Evolutionary conservation across 2,329 filamentous ascomycete species (phyloP).

Genomic region (Fonsecaea pedrosoi): DNA sequence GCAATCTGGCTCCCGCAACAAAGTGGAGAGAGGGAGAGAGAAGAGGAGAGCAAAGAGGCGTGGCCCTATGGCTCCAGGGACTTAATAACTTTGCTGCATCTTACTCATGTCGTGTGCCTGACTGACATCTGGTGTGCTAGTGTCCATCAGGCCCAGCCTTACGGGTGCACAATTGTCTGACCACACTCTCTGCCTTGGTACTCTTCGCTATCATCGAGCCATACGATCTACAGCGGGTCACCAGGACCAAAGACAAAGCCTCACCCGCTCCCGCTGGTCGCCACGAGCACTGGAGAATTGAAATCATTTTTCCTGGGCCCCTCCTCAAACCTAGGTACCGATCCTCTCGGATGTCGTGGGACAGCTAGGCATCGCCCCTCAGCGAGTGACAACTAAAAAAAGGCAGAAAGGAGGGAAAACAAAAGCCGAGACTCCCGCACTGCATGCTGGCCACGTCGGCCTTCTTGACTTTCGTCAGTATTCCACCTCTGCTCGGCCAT

Average conservation of each 20-base stretch:
- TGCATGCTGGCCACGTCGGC: neutral
- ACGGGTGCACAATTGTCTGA: neutral
- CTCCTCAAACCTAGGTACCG: neutral
- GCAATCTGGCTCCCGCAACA: neutral
- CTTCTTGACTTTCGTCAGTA: neutral
- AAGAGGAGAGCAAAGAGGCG: neutral
- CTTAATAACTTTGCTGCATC: slow-evolving; percentile 7
- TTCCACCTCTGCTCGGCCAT: neutral
- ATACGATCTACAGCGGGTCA: slow-evolving; percentile 1
- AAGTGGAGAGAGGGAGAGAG: neutral
- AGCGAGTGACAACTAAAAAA: neutral
- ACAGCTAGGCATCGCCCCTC: neutral
- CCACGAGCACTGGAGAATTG: neutral
- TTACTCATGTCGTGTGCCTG: slow-evolving; percentile 28
- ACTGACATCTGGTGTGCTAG: neutral
- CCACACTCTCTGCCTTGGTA: neutral
- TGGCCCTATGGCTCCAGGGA: slow-evolving; percentile 1
- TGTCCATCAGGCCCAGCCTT: neutral
- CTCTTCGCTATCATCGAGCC: neutral
- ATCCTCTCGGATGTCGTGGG: slow-evolving; percentile 8
- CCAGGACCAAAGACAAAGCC: neutral
- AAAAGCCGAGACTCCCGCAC: slow-evolving; percentile 20
- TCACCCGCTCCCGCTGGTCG: neutral
- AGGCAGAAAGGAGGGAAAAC: neutral
- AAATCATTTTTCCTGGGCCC: neutral